These are phyloP conservation scores for Abrus pulchellus DNA, from an alignment of 306 rosid genomes.

Conservation along the genomic window DNA sequence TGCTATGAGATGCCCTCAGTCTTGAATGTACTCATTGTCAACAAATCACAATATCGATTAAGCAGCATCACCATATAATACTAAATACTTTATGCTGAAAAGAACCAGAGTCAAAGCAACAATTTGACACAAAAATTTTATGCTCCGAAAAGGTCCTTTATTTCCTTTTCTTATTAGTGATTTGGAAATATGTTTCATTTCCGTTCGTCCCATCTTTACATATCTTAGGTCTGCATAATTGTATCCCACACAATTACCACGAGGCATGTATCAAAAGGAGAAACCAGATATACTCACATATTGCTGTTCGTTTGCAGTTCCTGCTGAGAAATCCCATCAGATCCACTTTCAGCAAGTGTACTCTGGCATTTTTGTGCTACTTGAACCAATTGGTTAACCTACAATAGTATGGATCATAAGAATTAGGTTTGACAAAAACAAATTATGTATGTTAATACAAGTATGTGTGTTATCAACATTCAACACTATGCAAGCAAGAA, in stretches of 20 bases:
- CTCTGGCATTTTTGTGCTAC: constrained; percentile 90
- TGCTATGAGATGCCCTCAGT: background rate
- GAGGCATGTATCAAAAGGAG: too few relatives aligned
- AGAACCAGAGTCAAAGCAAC: background rate
- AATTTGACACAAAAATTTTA: too few relatives aligned
- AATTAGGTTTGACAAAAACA: constrained; percentile 7
- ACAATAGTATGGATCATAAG: constrained; percentile 37
- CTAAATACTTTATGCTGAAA: background rate
- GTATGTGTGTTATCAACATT: background rate
- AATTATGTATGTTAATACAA: background rate
- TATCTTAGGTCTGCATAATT: too few relatives aligned
- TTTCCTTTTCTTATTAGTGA: too few relatives aligned
- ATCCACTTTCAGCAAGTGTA: constrained; percentile 80
- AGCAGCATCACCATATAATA: background rate
- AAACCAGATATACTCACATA: constrained; percentile 62
- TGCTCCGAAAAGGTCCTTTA: too few relatives aligned
- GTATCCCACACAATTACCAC: too few relatives aligned
- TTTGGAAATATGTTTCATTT: too few relatives aligned
- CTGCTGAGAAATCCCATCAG: constrained; percentile 86
- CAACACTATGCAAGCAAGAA: background rate
- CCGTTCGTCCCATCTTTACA: too few relatives aligned
- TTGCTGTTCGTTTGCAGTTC: constrained; percentile 87
- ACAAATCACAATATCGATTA: background rate
- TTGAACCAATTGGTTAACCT: constrained; percentile 90
- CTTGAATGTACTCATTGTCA: background rate